Conservation (phyloP, 2,329 filamentous ascomycete species). For the Scopulariopsis brevicaulis region DNA sequence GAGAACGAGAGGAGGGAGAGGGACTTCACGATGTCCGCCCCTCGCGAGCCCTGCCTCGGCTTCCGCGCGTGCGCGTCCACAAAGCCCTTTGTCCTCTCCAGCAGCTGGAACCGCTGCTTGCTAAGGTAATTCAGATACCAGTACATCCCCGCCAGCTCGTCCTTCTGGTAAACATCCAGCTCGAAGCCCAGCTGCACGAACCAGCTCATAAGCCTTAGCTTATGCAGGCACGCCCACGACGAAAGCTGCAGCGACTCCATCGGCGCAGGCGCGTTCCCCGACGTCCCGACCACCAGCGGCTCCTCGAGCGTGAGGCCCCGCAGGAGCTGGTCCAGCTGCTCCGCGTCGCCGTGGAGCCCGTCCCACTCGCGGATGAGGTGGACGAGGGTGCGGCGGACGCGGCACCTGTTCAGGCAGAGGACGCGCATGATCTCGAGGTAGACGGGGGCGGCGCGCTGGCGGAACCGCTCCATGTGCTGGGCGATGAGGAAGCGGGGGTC, state of each 20-base stretch:
- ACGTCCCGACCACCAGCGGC: constrained; percentile 36
- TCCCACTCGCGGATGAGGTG: constrained; percentile 81
- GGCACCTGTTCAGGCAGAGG: constrained; percentile 81
- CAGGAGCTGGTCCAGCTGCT: constrained; percentile 62
- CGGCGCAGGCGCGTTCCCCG: constrained; percentile 29
- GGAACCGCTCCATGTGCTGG: constrained; percentile 59
- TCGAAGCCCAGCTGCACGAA: constrained; percentile 91
- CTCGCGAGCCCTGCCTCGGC: constrained; percentile 9
- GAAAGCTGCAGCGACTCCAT: constrained; percentile 63
- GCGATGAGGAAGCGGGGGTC: constrained; percentile 67
- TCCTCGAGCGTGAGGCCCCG: constrained; percentile 49
- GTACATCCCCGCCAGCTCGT: constrained; percentile 84
- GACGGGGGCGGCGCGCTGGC: constrained; percentile 49
- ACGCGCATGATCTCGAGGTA: constrained; percentile 78
- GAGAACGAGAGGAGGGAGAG: constrained; percentile 46
- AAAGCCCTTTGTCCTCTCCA: constrained; percentile 63
- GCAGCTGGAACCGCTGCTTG: constrained; percentile 54
- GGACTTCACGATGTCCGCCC: constrained; percentile 16
- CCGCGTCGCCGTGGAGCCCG: constrained; percentile 67
- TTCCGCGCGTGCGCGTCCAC: constrained; percentile 21
- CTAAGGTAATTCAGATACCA: constrained; percentile 73
- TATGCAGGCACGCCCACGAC: constrained; percentile 84
- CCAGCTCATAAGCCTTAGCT: constrained; percentile 77
- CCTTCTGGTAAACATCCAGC: constrained; percentile 74
- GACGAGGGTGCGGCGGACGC: constrained; percentile 78